A percentile compares a stretch with the other conserved stretches of the same genome.
Evolutionary conservation across 2,329 filamentous ascomycete genomes (phyloP).

Genomic region (Fusarium devonianum): DNA sequence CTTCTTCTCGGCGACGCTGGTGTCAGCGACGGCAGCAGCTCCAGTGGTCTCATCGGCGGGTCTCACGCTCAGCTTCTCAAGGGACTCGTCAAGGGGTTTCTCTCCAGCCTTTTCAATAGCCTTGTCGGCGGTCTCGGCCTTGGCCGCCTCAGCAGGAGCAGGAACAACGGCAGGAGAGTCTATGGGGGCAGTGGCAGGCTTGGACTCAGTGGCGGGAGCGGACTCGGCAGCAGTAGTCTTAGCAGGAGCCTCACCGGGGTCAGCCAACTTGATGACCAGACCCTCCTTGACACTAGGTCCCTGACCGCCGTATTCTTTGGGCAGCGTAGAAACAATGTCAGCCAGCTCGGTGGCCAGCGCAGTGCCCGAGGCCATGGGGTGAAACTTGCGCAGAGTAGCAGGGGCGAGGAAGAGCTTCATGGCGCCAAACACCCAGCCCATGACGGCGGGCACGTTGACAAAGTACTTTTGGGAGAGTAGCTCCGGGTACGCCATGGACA

Average conservation of each 20-base stretch:
- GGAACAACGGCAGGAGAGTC: constrained; percentile 8
- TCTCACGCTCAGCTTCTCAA: constrained; percentile 25
- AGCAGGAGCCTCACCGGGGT: constrained; percentile 19
- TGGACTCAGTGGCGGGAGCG: constrained; percentile 2
- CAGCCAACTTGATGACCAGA: constrained; percentile 42
- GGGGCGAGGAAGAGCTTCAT: constrained; percentile 79
- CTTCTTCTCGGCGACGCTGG: background rate
- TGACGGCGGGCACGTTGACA: constrained; percentile 88
- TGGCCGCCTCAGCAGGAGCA: constrained; percentile 27
- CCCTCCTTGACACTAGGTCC: constrained; percentile 55
- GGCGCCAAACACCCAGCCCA: constrained; percentile 83
- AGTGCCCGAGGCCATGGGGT: constrained; percentile 76
- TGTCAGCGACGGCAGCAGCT: background rate
- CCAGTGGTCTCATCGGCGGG: constrained; percentile 5
- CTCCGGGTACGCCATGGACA: constrained; percentile 87
- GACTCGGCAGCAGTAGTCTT: constrained; percentile 9
- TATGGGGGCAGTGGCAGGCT: constrained; percentile 9
- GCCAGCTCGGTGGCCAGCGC: constrained; percentile 69
- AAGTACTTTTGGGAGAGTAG: constrained; percentile 89
- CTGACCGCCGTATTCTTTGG: constrained; percentile 81
- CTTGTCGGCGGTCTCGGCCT: constrained; percentile 27
- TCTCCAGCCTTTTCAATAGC: constrained; percentile 23
- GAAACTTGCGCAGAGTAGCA: constrained; percentile 80
- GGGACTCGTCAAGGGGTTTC: constrained; percentile 29
- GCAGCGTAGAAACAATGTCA: constrained; percentile 68